Percentiles rank a stretch among this genome's conserved stretches.
phyloP scores from a whole-genome alignment of 441 rosid species.

The Jatropha multifida region DNA sequence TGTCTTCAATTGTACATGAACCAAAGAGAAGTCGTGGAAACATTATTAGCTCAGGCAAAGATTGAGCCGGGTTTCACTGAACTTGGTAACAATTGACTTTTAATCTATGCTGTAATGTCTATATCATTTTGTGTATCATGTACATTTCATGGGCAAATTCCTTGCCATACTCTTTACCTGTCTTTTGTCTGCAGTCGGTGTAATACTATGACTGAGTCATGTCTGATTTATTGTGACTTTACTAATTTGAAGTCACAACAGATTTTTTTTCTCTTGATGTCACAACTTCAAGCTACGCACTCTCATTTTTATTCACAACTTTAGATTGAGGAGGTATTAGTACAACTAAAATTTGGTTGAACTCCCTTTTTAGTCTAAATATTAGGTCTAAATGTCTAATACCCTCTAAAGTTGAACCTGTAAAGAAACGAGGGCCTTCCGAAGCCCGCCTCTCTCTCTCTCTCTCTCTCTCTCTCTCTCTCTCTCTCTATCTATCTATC shows the following conservation, averaged over 20 bases:
- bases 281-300: not conserved
- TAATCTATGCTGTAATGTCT: not conserved
- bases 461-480: not conserved
- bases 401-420: not conserved
- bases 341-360: not conserved
- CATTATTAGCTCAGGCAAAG: conserved; percentile 81
- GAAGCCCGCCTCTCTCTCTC: no score
- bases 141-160: not conserved
- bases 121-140: not conserved
- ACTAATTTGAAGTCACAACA: not conserved
- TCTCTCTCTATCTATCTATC: not conserved
- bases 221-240: not conserved
- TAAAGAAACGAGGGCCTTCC: not conserved
- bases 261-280: not conserved
- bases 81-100: conserved; percentile 56
- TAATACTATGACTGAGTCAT: not conserved
- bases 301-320: not conserved
- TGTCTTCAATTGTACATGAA: conserved; percentile 97
- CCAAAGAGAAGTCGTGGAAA: conserved; percentile 86
- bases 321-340: not conserved
- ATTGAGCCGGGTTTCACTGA: conserved; percentile 98
- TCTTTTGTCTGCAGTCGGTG: not conserved
- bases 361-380: not conserved
- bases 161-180: not conserved
- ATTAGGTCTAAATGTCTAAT: not conserved